Conservation (phyloP, 2,329 filamentous ascomycete species). For the Pyricularia grisea region DNA sequence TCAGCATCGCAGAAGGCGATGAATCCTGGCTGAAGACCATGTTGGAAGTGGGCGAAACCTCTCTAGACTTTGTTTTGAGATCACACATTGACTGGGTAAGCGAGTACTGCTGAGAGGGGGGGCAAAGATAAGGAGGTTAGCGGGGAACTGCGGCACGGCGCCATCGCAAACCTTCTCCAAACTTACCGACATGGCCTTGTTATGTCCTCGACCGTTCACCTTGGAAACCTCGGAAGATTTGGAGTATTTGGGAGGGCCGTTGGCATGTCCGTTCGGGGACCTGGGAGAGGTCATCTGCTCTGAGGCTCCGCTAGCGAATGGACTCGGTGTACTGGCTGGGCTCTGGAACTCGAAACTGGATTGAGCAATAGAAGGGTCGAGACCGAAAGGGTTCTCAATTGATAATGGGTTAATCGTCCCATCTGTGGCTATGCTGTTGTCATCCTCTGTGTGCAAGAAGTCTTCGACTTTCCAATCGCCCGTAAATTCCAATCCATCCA, state of each 20-base stretch:
- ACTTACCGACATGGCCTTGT: slow-evolving; percentile 34
- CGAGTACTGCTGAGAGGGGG: slow-evolving; percentile 36
- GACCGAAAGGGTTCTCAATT: slow-evolving; percentile 11
- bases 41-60: slow-evolving; percentile 44
- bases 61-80: slow-evolving; percentile 37
- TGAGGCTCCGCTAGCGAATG: slow-evolving; percentile 11
- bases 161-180: not conserved
- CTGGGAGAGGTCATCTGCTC: slow-evolving; percentile 2
- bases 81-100: slow-evolving; percentile 41
- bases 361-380: slow-evolving; percentile 14
- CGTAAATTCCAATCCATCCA: slow-evolving; percentile 28
- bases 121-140: slow-evolving; percentile 14
- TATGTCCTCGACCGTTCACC: slow-evolving; percentile 16
- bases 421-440: slow-evolving; percentile 9
- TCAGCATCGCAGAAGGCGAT: slow-evolving; percentile 38
- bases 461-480: slow-evolving; percentile 32
- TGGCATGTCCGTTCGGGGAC: slow-evolving; percentile 11
- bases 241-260: slow-evolving; percentile 10
- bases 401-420: slow-evolving; percentile 25
- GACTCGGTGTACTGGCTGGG: slow-evolving; percentile 12
- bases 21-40: slow-evolving; percentile 42
- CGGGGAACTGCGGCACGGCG: not conserved
- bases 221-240: slow-evolving; percentile 3
- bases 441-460: slow-evolving; percentile 28
- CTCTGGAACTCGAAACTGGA: slow-evolving; percentile 23